Conservation (phyloP, 805 yeast species). For the Yarrowia sp. region DNA sequence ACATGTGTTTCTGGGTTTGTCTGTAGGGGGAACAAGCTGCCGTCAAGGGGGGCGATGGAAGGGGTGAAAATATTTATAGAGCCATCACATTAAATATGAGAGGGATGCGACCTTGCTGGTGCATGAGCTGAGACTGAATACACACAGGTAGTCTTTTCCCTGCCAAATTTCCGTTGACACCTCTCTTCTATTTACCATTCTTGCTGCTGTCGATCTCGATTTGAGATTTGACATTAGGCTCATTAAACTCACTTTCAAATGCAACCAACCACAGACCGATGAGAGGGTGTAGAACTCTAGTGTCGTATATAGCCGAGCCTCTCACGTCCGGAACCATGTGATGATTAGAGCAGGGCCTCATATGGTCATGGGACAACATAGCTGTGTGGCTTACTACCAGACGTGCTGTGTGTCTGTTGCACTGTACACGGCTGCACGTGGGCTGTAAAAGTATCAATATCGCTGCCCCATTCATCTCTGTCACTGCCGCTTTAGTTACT, state of each 20-base stretch:
- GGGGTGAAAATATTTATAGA: background rate
- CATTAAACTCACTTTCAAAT: background rate
- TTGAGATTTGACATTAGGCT: background rate
- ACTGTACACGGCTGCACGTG: background rate
- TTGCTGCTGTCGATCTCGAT: constrained; percentile 7
- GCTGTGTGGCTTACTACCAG: no score
- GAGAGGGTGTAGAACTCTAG: background rate
- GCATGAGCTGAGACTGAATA: no score
- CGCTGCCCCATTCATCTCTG: background rate
- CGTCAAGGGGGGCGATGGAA: background rate
- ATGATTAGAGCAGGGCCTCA: background rate
- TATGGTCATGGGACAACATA: background rate
- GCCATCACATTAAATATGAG: no score
- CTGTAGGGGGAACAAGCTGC: background rate
- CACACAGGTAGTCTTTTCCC: background rate
- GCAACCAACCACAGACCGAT: background rate
- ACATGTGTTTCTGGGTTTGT: constrained; percentile 1
- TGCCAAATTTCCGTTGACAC: background rate
- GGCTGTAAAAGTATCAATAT: background rate
- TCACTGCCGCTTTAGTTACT: constrained; percentile 2
- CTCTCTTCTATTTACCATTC: background rate
- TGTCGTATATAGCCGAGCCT: background rate
- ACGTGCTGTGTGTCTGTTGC: background rate
- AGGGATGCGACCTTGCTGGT: no score
- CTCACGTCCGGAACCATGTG: background rate